A percentile compares a stretch with the other conserved stretches of the same genome.
Conservation (phyloP, 805 yeast species). For the Saccharomycopsis babjevae region DNA sequence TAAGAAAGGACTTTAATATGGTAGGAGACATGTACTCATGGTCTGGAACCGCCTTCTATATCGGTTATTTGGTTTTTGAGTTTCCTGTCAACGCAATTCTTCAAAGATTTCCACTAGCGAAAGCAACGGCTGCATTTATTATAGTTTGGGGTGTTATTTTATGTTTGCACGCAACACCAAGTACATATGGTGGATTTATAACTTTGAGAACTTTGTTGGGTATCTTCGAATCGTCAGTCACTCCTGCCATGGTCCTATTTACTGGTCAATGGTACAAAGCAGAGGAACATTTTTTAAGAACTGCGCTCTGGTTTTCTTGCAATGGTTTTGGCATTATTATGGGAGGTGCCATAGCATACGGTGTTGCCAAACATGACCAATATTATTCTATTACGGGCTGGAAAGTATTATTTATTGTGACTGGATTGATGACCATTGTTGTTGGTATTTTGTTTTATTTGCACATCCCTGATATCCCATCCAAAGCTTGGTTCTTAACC, state of each 20-base stretch:
- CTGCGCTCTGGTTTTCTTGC: constrained; percentile 31
- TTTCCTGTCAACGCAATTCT: constrained; percentile 36
- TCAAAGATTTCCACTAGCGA: constrained; percentile 50
- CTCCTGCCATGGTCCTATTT: constrained; percentile 28
- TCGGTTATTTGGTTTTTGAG: constrained; percentile 55
- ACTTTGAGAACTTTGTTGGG: constrained; percentile 31
- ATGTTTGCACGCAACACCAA: constrained; percentile 22
- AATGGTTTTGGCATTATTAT: constrained; percentile 26
- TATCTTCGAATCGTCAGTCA: constrained; percentile 35
- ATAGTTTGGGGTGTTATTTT: constrained; percentile 23
- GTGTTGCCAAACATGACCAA: constrained; percentile 28
- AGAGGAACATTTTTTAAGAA: constrained; percentile 27
- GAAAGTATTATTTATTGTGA: constrained; percentile 43
- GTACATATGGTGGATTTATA: constrained; percentile 23
- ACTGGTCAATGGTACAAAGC: constrained; percentile 29
- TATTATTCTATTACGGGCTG: constrained; percentile 34
- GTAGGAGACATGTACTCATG: constrained; percentile 37
- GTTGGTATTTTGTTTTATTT: constrained; percentile 32
- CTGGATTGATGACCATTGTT: constrained; percentile 42
- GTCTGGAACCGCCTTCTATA: constrained; percentile 52
- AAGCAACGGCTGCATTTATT: constrained; percentile 19
- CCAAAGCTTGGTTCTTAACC: constrained; percentile 29
- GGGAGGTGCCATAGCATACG: constrained; percentile 28
- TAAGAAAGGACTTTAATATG: constrained; percentile 36
- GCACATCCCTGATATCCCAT: constrained; percentile 41